Base-by-base conservation (phyloP, 345 rosid genomes). In the Gossypium thurberi region DNA sequence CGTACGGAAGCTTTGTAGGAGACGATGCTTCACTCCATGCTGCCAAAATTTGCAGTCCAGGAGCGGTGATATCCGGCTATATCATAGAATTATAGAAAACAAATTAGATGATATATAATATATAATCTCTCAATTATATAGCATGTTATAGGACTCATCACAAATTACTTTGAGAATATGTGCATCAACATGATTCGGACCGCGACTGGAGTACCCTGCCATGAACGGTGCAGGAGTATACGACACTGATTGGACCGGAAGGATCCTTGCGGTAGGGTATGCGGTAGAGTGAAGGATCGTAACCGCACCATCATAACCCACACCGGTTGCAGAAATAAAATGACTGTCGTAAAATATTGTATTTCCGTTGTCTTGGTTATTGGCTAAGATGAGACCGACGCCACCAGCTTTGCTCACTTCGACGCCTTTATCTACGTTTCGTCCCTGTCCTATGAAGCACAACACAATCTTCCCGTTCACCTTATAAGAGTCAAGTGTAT, bases 41-140 rank as follows among this genome's bases (percentile, higher is more conserved):
- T 15, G 97, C 97, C 51, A 92, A 61, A 80, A 92, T 87, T 42
- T 88, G 71, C 3, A 92, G 50, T 75, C 97, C 97, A 0, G 97
- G 94, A 7, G 97, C 97, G 1, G 88, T 85, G 10, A 94, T 84
- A 70, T 94, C 97, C 4, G 97, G 97, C 97, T 91, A 78, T 91
- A 78, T 59, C 18, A 55, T 2, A 43, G 11, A 25, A 33, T 33
- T 33, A 5, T 33, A 33, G 7, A 10, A 51, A 21, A 17, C 13
- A n/a, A 28, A 2, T 28, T 44, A 57, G 26, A 55, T 14, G 43
- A n/a, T 0, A 37, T 44, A 44, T 15, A 4, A 50, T 15, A 50
- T 14, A 50, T 50, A 50, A 14, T 47, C 12, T 10, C 51, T 10
- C 51, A 47, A 47, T 47, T 47, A 9, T 47, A 47, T 47, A 10